These are phyloP conservation scores for Gynochthodes officinalis DNA, from an alignment of 257 asterid species.

Conservation along the genomic window DNA sequence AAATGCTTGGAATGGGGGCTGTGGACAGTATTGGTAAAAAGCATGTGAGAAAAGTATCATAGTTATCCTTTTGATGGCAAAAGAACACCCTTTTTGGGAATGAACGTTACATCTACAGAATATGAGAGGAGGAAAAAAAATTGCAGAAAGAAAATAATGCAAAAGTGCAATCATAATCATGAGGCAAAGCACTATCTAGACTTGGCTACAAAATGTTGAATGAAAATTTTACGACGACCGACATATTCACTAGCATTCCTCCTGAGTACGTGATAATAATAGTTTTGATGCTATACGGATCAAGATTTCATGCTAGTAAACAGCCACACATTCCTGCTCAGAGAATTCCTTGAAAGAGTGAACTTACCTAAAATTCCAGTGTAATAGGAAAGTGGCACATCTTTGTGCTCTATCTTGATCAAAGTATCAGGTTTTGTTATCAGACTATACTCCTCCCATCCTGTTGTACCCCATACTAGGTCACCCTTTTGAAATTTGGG, in stretches of 20 bases:
- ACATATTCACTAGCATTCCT: neutral
- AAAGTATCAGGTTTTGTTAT: neutral
- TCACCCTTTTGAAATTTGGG: constrained; percentile 28
- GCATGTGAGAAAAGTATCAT: neutral
- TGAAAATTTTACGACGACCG: neutral
- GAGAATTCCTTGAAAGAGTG: neutral
- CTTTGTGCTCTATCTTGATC: constrained; percentile 14
- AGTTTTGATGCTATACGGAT: too few relatives aligned
- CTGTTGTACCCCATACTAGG: constrained; percentile 27
- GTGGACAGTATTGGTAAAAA: neutral
- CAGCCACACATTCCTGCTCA: neutral
- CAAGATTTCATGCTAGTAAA: neutral
- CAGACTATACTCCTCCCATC: constrained; percentile 26
- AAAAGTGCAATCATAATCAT: too few relatives aligned
- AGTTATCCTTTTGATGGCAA: neutral
- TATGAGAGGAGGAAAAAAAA: too few relatives aligned
- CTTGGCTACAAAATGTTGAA: neutral
- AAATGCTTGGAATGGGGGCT: neutral
- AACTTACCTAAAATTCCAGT: constrained; percentile 23
- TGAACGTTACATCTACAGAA: neutral
- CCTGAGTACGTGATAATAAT: neutral
- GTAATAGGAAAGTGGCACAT: constrained; percentile 21
- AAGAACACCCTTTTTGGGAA: too few relatives aligned
- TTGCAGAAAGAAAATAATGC: too few relatives aligned
- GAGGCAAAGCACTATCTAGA: neutral